Percentiles rank a stretch among this genome's conserved stretches.
phyloP scores from a whole-genome alignment of 345 rosid genomes.

The Excoecaria cochinchinensis region DNA sequence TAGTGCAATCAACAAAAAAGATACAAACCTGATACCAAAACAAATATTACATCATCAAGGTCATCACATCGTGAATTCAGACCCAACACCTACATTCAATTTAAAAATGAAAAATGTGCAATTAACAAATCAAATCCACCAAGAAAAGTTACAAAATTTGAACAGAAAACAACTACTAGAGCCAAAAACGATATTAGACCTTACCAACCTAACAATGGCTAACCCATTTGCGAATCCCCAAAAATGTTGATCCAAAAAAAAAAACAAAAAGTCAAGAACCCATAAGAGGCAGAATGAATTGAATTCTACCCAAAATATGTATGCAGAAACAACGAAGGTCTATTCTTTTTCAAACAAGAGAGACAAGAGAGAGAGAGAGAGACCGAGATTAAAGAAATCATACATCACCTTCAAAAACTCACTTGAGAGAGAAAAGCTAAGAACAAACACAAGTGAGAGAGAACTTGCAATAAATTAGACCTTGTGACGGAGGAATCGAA shows the following conservation, averaged over 20 bases:
- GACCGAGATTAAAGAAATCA: constrained; percentile 4
- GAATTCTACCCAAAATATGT: neutral
- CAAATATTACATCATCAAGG: constrained; percentile 3
- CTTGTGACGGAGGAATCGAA: constrained; percentile 33
- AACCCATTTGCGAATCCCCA: neutral
- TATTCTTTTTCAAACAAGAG: neutral
- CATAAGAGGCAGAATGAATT: neutral
- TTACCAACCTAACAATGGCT: neutral
- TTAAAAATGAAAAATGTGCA: neutral
- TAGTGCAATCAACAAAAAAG: constrained; percentile 1
- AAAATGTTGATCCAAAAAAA: neutral
- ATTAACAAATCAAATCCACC: constrained; percentile 20
- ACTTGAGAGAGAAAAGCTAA: constrained; percentile 13
- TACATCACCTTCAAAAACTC: constrained; percentile 18
- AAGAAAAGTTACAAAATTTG: constrained; percentile 12
- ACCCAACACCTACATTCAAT: constrained; percentile 28
- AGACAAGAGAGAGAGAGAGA: neutral
- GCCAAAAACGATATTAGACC: constrained; percentile 10
- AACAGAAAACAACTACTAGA: constrained; percentile 1
- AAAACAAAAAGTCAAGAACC: neutral
- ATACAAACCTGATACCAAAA: neutral
- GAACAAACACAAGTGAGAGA: neutral
- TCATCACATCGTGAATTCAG: constrained; percentile 18
- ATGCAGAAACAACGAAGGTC: neutral
- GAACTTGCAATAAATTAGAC: neutral